phyloP scores from a whole-genome alignment of 2,329 filamentous ascomycete genomes.

The Ophiocordyceps camponoti-leonardi region DNA sequence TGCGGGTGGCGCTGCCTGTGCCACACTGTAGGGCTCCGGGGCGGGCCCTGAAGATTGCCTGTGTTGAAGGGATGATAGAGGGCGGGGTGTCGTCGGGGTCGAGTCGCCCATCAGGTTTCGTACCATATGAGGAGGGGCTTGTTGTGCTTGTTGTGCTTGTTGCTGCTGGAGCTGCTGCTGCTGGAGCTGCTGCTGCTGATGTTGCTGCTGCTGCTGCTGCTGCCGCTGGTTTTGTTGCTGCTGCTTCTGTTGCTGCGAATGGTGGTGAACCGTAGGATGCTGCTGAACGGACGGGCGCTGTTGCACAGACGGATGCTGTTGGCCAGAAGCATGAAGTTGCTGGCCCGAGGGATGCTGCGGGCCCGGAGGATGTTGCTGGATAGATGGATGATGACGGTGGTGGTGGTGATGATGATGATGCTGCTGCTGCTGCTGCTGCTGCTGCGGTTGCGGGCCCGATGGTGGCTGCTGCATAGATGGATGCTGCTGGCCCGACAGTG shows the following conservation, averaged over 20 bases:
- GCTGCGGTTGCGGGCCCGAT: background rate
- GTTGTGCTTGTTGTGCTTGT: conserved; percentile 3
- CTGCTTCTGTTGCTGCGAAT: background rate
- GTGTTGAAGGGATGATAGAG: conserved; percentile 20
- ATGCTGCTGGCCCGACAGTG: background rate
- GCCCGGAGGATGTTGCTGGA: background rate
- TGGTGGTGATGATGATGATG: background rate
- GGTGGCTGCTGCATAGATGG: background rate
- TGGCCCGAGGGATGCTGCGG: background rate
- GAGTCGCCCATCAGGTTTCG: conserved; percentile 23
- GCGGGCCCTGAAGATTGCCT: conserved; percentile 13
- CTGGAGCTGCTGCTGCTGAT: background rate
- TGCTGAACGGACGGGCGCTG: background rate
- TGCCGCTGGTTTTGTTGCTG: background rate
- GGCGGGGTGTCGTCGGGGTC: conserved; percentile 16
- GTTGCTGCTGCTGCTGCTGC: background rate
- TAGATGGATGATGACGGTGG: background rate
- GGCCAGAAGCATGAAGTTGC: background rate
- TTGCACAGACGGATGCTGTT: background rate
- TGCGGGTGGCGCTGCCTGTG: conserved; percentile 7
- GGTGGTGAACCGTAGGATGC: background rate
- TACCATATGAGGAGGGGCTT: conserved; percentile 18
- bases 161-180: conserved; percentile 7
- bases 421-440: background rate
- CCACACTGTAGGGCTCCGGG: conserved; percentile 13